A percentile compares a stretch with the other conserved stretches of the same genome.
phyloP scores from a whole-genome alignment of 1,284 basidiomycete genomes.

The Spongiforma sp. region DNA sequence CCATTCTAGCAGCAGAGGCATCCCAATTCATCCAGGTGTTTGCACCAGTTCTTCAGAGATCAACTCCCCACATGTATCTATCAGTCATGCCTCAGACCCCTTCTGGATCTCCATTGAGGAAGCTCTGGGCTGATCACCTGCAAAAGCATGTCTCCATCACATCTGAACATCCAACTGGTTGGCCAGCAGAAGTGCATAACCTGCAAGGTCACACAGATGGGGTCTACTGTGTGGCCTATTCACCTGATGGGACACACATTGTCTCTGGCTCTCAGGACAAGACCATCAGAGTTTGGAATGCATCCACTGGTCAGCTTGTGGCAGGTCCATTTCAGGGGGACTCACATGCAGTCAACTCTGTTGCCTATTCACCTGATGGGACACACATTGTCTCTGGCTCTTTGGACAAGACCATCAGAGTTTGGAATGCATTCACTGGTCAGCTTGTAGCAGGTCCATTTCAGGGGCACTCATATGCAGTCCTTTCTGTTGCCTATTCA shows the following conservation, averaged over 20 bases:
- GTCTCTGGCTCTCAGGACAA: neutral
- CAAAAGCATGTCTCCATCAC: too few species aligned
- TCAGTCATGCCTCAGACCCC: neutral
- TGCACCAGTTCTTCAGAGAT: neutral
- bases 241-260: neutral
- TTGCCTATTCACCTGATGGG: neutral
- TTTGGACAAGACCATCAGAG: neutral
- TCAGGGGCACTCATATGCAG: neutral
- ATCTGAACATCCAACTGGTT: too few species aligned
- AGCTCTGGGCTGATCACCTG: too few species aligned
- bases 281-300: neutral
- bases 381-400: neutral
- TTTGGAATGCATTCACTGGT: neutral
- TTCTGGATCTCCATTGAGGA: neutral
- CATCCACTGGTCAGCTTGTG: neutral
- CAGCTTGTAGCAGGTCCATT: neutral
- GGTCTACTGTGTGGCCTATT: neutral
- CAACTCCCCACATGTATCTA: neutral
- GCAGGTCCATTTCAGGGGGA: neutral
- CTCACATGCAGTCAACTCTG: neutral
- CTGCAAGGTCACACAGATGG: too few species aligned
- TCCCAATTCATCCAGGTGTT: neutral
- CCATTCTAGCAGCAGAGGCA: neutral
- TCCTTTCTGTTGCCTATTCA: neutral
- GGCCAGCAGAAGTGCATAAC: too few species aligned